Evolutionary conservation across 2,329 filamentous ascomycete species (phyloP), one percentile per base, ranked within the genome.

Genomic region (Stromatinia cepivora): DNA sequence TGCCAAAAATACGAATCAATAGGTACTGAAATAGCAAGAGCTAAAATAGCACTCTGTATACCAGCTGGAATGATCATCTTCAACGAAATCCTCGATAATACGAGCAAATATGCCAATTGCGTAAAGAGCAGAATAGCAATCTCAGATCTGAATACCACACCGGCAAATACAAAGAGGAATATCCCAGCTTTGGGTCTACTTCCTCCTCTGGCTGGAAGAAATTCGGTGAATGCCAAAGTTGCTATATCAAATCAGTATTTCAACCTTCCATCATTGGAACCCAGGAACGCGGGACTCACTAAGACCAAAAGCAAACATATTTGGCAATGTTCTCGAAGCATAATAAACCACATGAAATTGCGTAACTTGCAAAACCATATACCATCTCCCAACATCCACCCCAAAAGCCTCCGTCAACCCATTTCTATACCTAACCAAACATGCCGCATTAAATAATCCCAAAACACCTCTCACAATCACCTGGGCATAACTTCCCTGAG

Each of bases 1-100:
- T 94, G 93, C 95, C 94, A 99, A 82, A 98, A 97, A 81, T 93
- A 94, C 1, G 92, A 94, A 83, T 99, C 95, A 46, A 97, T 80
- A 2, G 88, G 85, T 20, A 97, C 83, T 0, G 93, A 93, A 48
- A 90, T 81, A 17, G 82, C 73, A 1, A 98, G 84, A 1, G 92
- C 90, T 57, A 90, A 81, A n/a, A 85, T 50, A 22, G 89, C 86
- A 34, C 92, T 90, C 8, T 84, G 79, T 22, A 90, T 63, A 25
- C 93, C 92, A 25, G 91, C 86, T 22, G 86, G 82, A 54, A 95
- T 80, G 70, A 96, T 85, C 45, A 82, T 81, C n/a, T 80, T 77
- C 2, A 86, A 80, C 1, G 84, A 83, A 52, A 88, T 83, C 36
- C 85, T 84, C 3, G 82, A 79, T 11, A 83, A 83, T 1, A 85